Percentiles rank a stretch among this genome's conserved stretches.
These are phyloP conservation scores for Thalassiosira livingstoniorum DNA, from an alignment of 352 stramenopile genomes.

Conservation along the genomic window DNA sequence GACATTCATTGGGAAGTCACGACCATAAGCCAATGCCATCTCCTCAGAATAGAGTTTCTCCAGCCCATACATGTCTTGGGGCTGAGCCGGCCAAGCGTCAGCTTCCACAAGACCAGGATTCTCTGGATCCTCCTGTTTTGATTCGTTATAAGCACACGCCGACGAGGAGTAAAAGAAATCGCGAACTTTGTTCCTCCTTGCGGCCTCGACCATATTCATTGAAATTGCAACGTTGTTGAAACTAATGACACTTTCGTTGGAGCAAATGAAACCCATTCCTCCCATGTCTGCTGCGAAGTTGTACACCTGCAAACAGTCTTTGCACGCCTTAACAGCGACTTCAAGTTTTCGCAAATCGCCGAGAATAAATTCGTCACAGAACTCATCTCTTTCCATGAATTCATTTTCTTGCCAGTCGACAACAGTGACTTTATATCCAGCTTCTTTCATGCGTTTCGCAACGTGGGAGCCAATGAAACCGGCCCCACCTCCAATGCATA, in stretches of 20 bases:
- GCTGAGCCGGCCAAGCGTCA: slow-evolving; percentile 91
- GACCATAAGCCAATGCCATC: slow-evolving; percentile 90
- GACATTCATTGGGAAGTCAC: slow-evolving; percentile 89
- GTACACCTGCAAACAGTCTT: slow-evolving; percentile 88
- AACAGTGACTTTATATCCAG: slow-evolving; percentile 86
- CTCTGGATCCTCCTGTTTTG: slow-evolving; percentile 89
- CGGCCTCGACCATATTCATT: slow-evolving; percentile 91
- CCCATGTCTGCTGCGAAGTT: slow-evolving; percentile 92
- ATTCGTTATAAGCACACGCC: slow-evolving; percentile 92
- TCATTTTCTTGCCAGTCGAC: slow-evolving; percentile 91
- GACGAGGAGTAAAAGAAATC: slow-evolving; percentile 90
- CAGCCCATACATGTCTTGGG: slow-evolving; percentile 91
- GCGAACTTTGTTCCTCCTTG: slow-evolving; percentile 82
- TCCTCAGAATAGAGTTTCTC: slow-evolving; percentile 91
- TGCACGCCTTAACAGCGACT: slow-evolving; percentile 87
- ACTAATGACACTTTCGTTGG: slow-evolving; percentile 90
- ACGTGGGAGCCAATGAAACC: slow-evolving; percentile 91
- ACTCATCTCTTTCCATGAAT: slow-evolving; percentile 89
- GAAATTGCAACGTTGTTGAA: slow-evolving; percentile 93
- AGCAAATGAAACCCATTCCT: slow-evolving; percentile 92
- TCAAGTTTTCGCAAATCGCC: slow-evolving; percentile 88
- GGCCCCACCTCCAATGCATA: slow-evolving; percentile 88
- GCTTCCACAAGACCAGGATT: slow-evolving; percentile 89
- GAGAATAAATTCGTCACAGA: slow-evolving; percentile 91
- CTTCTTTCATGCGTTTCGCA: slow-evolving; percentile 87